Percentiles rank a stretch among this genome's conserved stretches.
Conservation (phyloP, 371 early-diverging fungal species). For the Zychaea mexicana region DNA sequence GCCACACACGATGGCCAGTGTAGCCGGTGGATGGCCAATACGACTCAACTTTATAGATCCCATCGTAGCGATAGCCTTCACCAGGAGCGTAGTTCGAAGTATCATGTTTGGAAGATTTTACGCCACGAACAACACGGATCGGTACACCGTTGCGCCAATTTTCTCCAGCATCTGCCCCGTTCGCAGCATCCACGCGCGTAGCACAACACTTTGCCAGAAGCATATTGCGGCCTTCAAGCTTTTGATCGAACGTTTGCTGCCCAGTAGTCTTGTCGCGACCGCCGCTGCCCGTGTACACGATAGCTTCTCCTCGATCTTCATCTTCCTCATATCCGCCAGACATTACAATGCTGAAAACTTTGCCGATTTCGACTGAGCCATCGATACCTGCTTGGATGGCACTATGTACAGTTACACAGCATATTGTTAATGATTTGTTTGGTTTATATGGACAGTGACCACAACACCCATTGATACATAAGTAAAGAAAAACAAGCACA, state of each 20-base stretch:
- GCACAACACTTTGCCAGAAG: constrained; percentile 7
- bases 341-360: constrained; percentile 36
- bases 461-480: no score
- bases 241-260: constrained; percentile 5
- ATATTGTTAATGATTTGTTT: no score
- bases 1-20: constrained; percentile 42
- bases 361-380: neutral
- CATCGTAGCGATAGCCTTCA: constrained; percentile 67
- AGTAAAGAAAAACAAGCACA: no score
- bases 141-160: constrained; percentile 82
- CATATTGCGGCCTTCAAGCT: constrained; percentile 1
- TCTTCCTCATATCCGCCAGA: constrained; percentile 59
- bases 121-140: constrained; percentile 6
- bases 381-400: constrained; percentile 5
- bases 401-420: no score
- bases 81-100: constrained; percentile 16
- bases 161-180: constrained; percentile 85
- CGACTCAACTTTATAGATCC: constrained; percentile 63
- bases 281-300: constrained; percentile 62
- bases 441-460: no score
- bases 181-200: constrained; percentile 35
- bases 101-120: neutral
- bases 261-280: constrained; percentile 32
- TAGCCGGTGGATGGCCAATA: constrained; percentile 62
- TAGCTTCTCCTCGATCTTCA: constrained; percentile 57